Base-by-base conservation (phyloP, 2,329 filamentous ascomycete species). In the Thielaviopsis euricoi region DNA sequence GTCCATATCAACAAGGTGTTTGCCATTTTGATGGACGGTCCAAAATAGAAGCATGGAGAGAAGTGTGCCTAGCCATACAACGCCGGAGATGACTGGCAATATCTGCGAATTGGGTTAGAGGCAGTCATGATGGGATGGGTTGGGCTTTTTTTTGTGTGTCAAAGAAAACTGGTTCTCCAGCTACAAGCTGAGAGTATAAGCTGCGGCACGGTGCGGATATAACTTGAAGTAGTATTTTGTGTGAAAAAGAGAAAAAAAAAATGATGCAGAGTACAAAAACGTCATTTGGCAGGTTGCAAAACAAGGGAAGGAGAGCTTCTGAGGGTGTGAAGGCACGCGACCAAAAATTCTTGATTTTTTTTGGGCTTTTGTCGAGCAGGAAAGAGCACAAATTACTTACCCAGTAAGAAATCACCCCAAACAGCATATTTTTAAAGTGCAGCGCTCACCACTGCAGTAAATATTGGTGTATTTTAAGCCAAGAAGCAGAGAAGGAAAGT, bases 11-110 rank as follows among this genome's bases (percentile, higher is more conserved):
- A 71, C 60, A 65, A 86, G 87, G 62, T 73, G 72, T 1, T 71
- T 73, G n/a, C 71, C 69, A 58, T 85, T 69, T 4, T 70, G 70
- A 64, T 79, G 70, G 46, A 80, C 67, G 61, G 78, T 70, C 87
- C 87, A 91, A 69, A 80, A 76, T n/a, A 86, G 74, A 59, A 89
- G 73, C 70, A 89, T 78, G 58, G 77, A 81, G 25, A 89, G 74
- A 17, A 90, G 76, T 67, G 82, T 88, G 61, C 75, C 76, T 13
- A 85, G 74, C 83, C 83, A 86, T 63, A 80, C 73, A 59, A 78
- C 65, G 63, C 81, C 78, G 53, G 85, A 82, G 63, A 89, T 75
- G 61, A 89, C 72, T 63, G 87, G 87, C 37, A 89, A 75, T 59
- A 85, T 70, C 85, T 77, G 58, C 19, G 49, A n/a, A 40, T 12